A percentile compares a stretch with the other conserved stretches of the same genome.
These are phyloP conservation scores for Agaricus subrufescens DNA, from an alignment of 768 basidiomycete genomes.

Conservation along the genomic window DNA sequence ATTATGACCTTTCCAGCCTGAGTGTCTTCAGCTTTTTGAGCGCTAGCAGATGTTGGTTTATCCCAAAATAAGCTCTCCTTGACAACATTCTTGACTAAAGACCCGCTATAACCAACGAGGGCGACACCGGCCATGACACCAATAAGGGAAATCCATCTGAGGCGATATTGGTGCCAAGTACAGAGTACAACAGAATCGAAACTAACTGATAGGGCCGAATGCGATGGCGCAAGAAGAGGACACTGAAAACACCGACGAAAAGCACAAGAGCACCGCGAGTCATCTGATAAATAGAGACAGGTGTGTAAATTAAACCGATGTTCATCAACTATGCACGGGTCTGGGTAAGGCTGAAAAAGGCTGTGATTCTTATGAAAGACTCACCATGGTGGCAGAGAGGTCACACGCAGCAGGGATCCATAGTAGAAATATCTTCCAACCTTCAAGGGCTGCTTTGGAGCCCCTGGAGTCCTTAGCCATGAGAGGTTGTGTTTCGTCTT, in stretches of 20 bases:
- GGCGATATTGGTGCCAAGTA: conserved; percentile 4
- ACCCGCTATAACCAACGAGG: conserved; percentile 86
- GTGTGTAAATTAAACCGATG: conserved; percentile 90
- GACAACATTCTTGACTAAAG: conserved; percentile 73
- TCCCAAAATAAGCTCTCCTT: conserved; percentile 35
- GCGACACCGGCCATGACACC: conserved; percentile 85
- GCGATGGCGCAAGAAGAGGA: conserved; percentile 82
- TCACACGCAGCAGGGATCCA: conserved; percentile 91
- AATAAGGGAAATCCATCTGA: conserved; percentile 85
- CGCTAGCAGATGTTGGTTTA: conserved; percentile 29
- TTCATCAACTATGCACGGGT: conserved; percentile 69
- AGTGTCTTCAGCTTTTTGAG: conserved; percentile 47
- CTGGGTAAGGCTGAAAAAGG: conserved; percentile 22
- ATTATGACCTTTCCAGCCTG: conserved; percentile 70
- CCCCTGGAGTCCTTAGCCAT: conserved; percentile 24
- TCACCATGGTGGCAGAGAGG: conserved; percentile 84
- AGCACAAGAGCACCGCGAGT: conserved; percentile 88
- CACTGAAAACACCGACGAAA: conserved; percentile 89
- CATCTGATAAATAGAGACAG: conserved; percentile 98
- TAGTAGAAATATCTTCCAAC: conserved; percentile 69
- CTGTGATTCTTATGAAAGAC: conserved; percentile 24
- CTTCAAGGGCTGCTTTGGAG: conserved; percentile 34
- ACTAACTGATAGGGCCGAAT: conserved; percentile 84
- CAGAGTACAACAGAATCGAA: neutral
- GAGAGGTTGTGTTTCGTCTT: conserved; percentile 36